phyloP scores from a whole-genome alignment of 306 rosid species.

The Trifolium dubium region DNA sequence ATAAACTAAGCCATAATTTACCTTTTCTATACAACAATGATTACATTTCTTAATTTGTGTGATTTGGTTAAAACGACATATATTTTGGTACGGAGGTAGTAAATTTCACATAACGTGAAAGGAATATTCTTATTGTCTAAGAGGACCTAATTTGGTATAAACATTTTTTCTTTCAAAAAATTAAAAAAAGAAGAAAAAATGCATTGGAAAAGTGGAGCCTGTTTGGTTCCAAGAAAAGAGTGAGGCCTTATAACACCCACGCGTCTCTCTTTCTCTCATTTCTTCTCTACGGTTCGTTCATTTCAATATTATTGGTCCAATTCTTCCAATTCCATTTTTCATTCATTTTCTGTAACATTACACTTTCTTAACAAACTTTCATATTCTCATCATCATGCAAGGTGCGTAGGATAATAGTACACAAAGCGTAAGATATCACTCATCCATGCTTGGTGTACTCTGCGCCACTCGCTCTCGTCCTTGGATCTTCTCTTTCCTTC shows the following conservation, averaged over 20 bases:
- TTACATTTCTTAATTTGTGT: too few relatives aligned
- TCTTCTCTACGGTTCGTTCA: not conserved
- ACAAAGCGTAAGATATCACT: constrained; percentile 37
- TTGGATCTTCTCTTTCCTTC: constrained; percentile 46
- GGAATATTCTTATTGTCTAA: not conserved
- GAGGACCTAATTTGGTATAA: not conserved
- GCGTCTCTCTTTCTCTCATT: not conserved
- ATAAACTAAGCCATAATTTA: too few relatives aligned
- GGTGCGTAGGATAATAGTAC: constrained; percentile 41
- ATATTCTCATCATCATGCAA: too few relatives aligned
- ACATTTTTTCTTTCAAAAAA: not conserved
- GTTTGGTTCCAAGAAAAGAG: constrained; percentile 2
- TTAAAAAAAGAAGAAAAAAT: not conserved
- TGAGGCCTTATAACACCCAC: constrained; percentile 13
- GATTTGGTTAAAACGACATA: too few relatives aligned
- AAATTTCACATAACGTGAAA: too few relatives aligned
- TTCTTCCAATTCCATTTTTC: not conserved
- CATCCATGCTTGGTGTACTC: constrained; percentile 48
- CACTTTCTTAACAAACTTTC: too few relatives aligned
- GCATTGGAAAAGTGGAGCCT: not conserved
- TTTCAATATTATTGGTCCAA: not conserved
- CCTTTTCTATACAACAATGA: too few relatives aligned
- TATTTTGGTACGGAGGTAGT: too few relatives aligned
- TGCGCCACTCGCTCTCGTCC: constrained; percentile 48
- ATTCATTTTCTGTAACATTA: not conserved